Base-by-base conservation (phyloP, 2,329 filamentous ascomycete species). In the Aspergillus brunneoviolaceus region DNA sequence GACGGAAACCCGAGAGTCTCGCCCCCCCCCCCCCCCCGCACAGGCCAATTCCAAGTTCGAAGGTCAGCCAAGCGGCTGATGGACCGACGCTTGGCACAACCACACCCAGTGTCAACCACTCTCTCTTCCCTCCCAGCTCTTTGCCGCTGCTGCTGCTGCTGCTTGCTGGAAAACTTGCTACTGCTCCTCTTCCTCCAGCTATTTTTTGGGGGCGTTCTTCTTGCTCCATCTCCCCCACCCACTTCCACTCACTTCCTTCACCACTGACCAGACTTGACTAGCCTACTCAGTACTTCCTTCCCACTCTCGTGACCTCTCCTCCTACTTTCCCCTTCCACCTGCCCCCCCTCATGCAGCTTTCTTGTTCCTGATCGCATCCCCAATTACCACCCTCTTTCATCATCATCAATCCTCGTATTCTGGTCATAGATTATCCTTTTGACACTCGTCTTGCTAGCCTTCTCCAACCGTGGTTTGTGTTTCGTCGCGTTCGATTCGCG, bases 401-500 rank as follows among this genome's bases (percentile, higher is more conserved):
- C 39, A 45, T 45, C 39, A 45, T 45, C 16, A 42, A n/a, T 45
- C 6, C 39, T 45, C 39, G 39, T 45, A 19, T 45, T 45, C 2
- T 45, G 19, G 39, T 3, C 39, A 45, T 45, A 16, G 2, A 19
- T 45, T 19, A 19, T 5, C 39, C 39, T 16, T 45, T 19, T 19
- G 5, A 45, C 14, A 4, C n/a, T 45, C 39, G 39, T 45, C 39
- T 45, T 45, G 16, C 39, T 16, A 45, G 14, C 16, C 39, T 45
- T 19, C 19, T 9, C 2, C 27, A n/a, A 45, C 39, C 39, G 39
- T 45, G 39, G 39, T 45, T 45, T 12, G 6, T 45, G 14, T 48
- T 52, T 42, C 27, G 61, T 63, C 59, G 59, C 59, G 61, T 61
- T 35, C 52, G 39, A 45, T 19, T 55, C 35, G 45, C 51, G 61